phyloP scores from a whole-genome alignment of 2,329 filamentous ascomycete species.

The Lecanoromycetidae sp. region DNA sequence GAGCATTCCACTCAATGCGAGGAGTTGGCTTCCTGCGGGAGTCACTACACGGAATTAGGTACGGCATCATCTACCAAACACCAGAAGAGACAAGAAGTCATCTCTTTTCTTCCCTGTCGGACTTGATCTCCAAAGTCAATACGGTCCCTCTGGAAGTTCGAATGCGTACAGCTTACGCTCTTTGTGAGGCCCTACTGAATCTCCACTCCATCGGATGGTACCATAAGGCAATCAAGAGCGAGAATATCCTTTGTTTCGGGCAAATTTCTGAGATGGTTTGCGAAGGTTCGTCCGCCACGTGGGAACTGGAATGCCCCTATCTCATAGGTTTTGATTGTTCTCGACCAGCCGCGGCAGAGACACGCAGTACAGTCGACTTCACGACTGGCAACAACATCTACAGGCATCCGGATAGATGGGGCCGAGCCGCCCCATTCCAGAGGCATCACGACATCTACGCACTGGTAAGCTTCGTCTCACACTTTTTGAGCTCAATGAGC shows the following conservation, averaged over 20 bases:
- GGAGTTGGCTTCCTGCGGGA: slow-evolving; percentile 1
- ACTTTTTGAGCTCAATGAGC: background rate
- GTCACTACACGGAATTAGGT: background rate
- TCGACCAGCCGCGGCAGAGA: slow-evolving; percentile 2
- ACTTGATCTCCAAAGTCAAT: background rate
- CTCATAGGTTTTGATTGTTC: slow-evolving; percentile 5
- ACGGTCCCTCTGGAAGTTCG: slow-evolving; percentile 2
- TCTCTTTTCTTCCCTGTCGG: background rate
- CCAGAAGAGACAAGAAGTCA: slow-evolving; percentile 3
- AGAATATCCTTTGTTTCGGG: background rate
- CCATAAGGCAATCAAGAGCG: slow-evolving; percentile 3
- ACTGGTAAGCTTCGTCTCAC: slow-evolving; percentile 1
- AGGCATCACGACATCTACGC: slow-evolving; percentile 8
- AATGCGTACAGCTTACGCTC: background rate
- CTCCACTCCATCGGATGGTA: slow-evolving; percentile 6
- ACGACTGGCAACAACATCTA: slow-evolving; percentile 2
- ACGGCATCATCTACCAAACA: slow-evolving; percentile 1
- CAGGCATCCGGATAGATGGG: slow-evolving; percentile 5
- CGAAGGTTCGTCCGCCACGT: background rate
- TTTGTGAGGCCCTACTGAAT: slow-evolving; percentile 5
- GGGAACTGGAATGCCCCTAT: background rate
- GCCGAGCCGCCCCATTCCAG: background rate
- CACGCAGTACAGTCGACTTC: slow-evolving; percentile 1
- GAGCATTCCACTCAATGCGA: slow-evolving; percentile 1
- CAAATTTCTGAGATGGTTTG: background rate